A percentile compares a stretch with the other conserved stretches of the same genome.
Conservation (phyloP, 176 grass and related monocot genomes). For the Alloteropsis semialata region DNA sequence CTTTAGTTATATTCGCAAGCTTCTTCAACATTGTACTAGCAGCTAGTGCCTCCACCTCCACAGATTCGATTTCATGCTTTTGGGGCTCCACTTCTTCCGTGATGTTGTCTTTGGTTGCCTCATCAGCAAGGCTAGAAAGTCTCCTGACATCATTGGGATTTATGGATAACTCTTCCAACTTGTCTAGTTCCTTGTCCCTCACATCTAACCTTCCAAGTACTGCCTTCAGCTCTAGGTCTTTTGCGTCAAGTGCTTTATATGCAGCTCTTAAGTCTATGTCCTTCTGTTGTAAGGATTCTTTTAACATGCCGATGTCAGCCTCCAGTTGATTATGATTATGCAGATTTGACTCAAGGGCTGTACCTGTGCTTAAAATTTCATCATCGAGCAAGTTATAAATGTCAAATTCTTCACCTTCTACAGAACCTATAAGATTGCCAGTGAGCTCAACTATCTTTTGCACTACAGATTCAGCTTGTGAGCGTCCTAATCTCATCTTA, state of each 20-base stretch:
- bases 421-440: conserved; percentile 46
- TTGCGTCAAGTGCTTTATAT: conserved; percentile 38
- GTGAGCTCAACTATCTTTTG: conserved; percentile 58
- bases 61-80: conserved; percentile 7
- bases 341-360: conserved; percentile 39
- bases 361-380: conserved; percentile 42
- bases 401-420: conserved; percentile 35
- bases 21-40: conserved; percentile 38
- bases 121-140: conserved; percentile 4
- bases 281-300: conserved; percentile 47
- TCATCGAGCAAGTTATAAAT: conserved; percentile 44
- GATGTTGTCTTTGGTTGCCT: conserved; percentile 1
- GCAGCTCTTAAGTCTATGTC: conserved; percentile 45
- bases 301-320: conserved; percentile 55
- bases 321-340: conserved; percentile 54
- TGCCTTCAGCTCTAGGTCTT: conserved; percentile 58
- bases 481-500: conserved; percentile 38
- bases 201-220: conserved; percentile 32
- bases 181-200: conserved; percentile 41
- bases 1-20: conserved; percentile 30
- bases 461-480: conserved; percentile 53
- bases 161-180: conserved; percentile 31
- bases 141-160: conserved; percentile 21
- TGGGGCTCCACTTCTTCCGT: background rate
- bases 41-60: conserved; percentile 44